Evolutionary conservation across 441 rosid species (phyloP).

Genomic region (Eutrema salsugineum): DNA sequence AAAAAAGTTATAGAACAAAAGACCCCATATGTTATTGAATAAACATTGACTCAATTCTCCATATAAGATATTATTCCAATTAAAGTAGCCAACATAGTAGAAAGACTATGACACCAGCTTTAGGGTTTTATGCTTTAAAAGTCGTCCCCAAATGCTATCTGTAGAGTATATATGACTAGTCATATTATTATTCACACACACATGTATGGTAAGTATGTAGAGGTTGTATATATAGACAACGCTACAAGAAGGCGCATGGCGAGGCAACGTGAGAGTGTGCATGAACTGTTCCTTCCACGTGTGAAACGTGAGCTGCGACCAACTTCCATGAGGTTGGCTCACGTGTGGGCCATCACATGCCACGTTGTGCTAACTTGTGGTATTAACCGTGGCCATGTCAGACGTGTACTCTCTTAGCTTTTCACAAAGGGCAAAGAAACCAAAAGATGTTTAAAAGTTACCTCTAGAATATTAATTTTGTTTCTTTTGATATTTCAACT

Average conservation of each 20-base stretch:
- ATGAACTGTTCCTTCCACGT: conserved; percentile 33
- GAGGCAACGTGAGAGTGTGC: conserved; percentile 28
- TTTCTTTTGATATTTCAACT: background rate
- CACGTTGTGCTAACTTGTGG: conserved; percentile 27
- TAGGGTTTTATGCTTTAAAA: conserved; percentile 7
- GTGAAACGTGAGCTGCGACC: conserved; percentile 13
- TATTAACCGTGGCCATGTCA: conserved; percentile 29
- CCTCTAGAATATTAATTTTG: background rate
- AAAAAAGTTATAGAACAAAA: background rate
- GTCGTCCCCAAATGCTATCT: background rate
- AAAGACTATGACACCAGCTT: conserved; percentile 6
- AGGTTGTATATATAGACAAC: background rate
- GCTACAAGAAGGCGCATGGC: conserved; percentile 29
- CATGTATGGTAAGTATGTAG: background rate
- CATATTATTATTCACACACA: background rate
- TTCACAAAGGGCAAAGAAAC: conserved; percentile 10
- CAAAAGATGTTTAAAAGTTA: conserved; percentile 17
- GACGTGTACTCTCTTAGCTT: conserved; percentile 19
- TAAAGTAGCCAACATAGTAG: background rate
- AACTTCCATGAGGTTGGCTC: conserved; percentile 33
- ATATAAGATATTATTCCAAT: conserved; percentile 1
- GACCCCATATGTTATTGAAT: background rate
- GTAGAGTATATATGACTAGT: conserved; percentile 7
- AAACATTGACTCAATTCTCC: background rate
- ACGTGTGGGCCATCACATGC: conserved; percentile 25